Percentiles rank a stretch among this genome's conserved stretches.
These are phyloP conservation scores for Ustilago crameri DNA, from an alignment of 1,284 basidiomycete genomes.

Conservation along the genomic window DNA sequence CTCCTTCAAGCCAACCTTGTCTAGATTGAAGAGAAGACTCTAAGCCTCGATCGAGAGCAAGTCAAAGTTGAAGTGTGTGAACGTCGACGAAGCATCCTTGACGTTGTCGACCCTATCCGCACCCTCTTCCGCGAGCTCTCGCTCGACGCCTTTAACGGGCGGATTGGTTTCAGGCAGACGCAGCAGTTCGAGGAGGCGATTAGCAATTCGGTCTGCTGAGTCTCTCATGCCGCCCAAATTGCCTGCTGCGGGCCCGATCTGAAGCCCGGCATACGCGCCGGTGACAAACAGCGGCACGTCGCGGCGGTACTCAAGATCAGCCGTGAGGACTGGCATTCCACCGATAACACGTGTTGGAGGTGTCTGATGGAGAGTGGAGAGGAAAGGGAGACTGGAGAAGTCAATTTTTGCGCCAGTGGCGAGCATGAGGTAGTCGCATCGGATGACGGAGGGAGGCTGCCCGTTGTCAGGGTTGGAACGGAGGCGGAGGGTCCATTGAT, in stretches of 20 bases:
- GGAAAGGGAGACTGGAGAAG: slow-evolving; percentile 55
- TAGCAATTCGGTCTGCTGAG: slow-evolving; percentile 68
- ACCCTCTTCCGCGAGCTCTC: neutral
- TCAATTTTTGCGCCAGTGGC: slow-evolving; percentile 64
- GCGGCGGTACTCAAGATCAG: slow-evolving; percentile 63
- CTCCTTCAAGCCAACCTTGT: neutral
- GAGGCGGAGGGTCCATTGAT: slow-evolving; percentile 42
- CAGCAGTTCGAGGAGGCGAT: slow-evolving; percentile 42
- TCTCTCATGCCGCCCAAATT: slow-evolving; percentile 68
- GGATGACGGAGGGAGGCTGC: neutral
- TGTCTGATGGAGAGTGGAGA: slow-evolving; percentile 40
- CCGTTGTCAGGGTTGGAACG: slow-evolving; percentile 14
- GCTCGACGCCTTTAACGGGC: neutral
- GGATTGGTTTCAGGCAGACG: slow-evolving; percentile 16
- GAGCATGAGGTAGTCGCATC: slow-evolving; percentile 56
- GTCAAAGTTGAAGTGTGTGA: slow-evolving; percentile 47
- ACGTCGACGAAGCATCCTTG: slow-evolving; percentile 2
- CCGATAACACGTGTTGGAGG: slow-evolving; percentile 57
- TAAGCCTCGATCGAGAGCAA: slow-evolving; percentile 39
- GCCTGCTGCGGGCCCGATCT: slow-evolving; percentile 68
- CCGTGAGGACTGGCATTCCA: slow-evolving; percentile 65
- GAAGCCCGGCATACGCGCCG: slow-evolving; percentile 60
- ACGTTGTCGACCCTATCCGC: neutral
- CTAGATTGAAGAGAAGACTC: neutral
- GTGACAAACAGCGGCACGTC: slow-evolving; percentile 67